Evolutionary conservation across 2,329 filamentous ascomycete species (phyloP), one percentile per base, ranked within the genome.

Genomic region (Aureobasidium lini): DNA sequence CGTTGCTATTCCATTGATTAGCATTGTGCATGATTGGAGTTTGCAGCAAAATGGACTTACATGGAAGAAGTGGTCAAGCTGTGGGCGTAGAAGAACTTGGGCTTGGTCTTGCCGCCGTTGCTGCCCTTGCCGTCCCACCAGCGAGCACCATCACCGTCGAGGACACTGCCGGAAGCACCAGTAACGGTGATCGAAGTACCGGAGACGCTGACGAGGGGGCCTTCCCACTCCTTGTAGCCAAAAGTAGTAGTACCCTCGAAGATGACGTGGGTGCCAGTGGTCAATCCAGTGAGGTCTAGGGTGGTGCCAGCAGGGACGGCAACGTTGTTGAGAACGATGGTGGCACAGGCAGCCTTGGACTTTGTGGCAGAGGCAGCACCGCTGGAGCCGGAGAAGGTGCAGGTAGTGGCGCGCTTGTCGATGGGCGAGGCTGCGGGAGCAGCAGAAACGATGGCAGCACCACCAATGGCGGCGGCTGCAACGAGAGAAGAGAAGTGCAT

Each of bases 241-340:
- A 85, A 89, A 57, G 81, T 83, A n/a, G 85, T 88, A 13, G 76
- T 81, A 44, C 86, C 86, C 60, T 82, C 71, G 71, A 88, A 88
- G 65, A 80, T 81, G 62, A 87, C 57, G 31, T 63, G 67, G 15
- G 73, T 72, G 29, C 69, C 70, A 10, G 66, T 61, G 42, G 68
- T 66, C 13, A 75, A 65, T 28, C 64, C 66, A 32, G 66, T 70
- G 46, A 76, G 63, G 59, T 75, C 71, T 8, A 76, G 66, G 15
- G 72, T 74, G 36, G 65, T 66, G 16, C 70, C 69, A 4, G 73
- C 66, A 6, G 73, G 73, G 13, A 75, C 70, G 9, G 62, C 67
- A 15, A 75, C 66, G 61, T 69, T 68, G 57, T 64, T 67, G 6
- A 77, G 68, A 31, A 72, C 66, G 57, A 77, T 76, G 48, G 66